phyloP scores from a whole-genome alignment of 345 rosid species.

The Carallia pectinifolia region DNA sequence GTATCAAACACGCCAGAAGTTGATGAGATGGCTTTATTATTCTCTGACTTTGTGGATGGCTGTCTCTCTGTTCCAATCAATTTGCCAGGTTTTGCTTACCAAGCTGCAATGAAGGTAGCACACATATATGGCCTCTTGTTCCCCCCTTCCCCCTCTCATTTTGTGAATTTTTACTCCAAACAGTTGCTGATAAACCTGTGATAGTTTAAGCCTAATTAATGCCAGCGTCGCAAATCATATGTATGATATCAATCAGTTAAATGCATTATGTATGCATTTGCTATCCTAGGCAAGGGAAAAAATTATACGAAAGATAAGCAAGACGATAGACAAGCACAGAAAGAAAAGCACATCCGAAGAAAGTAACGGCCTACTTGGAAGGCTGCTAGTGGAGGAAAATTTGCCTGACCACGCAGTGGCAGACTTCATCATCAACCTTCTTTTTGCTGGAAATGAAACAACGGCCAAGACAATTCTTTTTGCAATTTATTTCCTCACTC shows the following conservation, averaged over 20 bases:
- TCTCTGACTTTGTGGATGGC: slow-evolving; percentile 85
- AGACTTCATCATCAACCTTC: slow-evolving; percentile 78
- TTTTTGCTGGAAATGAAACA: slow-evolving; percentile 91
- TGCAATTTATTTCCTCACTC: slow-evolving; percentile 74
- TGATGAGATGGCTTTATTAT: slow-evolving; percentile 65
- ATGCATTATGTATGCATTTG: too few relatives aligned
- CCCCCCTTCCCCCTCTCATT: not conserved
- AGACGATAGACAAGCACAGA: slow-evolving; percentile 38
- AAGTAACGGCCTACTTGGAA: slow-evolving; percentile 60
- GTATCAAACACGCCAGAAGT: slow-evolving; percentile 60
- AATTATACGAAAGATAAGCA: slow-evolving; percentile 62
- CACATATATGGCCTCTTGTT: not conserved
- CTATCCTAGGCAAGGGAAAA: slow-evolving; percentile 51
- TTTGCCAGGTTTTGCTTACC: slow-evolving; percentile 73
- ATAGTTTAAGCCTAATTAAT: too few relatives aligned
- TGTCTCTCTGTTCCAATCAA: slow-evolving; percentile 80
- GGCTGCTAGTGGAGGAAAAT: slow-evolving; percentile 66
- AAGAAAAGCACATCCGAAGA: slow-evolving; percentile 24
- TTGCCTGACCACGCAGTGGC: slow-evolving; percentile 60
- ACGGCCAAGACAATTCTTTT: slow-evolving; percentile 85
- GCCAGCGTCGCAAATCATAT: too few relatives aligned
- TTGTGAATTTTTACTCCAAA: not conserved
- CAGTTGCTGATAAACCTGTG: too few relatives aligned
- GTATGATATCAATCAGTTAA: too few relatives aligned
- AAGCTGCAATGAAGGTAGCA: slow-evolving; percentile 69